Percentiles rank a stretch among this genome's conserved stretches.
phyloP scores from a whole-genome alignment of 345 rosid species.

The Geranium rotundifolium region DNA sequence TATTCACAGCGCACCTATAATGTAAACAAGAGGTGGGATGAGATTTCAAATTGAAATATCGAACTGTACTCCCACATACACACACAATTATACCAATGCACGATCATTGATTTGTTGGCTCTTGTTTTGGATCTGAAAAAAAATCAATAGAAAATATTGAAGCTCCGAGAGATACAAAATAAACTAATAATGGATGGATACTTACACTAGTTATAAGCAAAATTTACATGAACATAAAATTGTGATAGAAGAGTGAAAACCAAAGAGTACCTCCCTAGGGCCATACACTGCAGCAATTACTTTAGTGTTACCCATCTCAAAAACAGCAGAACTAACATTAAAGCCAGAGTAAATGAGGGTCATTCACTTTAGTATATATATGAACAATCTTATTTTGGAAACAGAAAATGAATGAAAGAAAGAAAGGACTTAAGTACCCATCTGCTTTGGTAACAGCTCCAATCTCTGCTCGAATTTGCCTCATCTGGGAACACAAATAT shows the following conservation, averaged over 20 bases:
- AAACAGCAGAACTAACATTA: slow-evolving; percentile 58
- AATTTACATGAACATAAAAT: not conserved
- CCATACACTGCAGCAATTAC: slow-evolving; percentile 95
- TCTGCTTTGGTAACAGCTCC: slow-evolving; percentile 71
- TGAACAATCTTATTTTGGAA: not conserved
- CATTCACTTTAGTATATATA: not conserved
- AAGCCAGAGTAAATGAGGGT: not conserved
- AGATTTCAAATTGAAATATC: not conserved
- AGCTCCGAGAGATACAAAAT: not conserved
- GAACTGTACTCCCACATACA: not conserved
- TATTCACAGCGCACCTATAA: slow-evolving; percentile 77
- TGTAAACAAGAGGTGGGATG: not conserved
- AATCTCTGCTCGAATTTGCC: slow-evolving; percentile 81
- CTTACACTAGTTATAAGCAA: not conserved
- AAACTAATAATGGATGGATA: not conserved
- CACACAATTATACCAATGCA: slow-evolving; percentile 44
- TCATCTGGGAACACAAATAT: slow-evolving; percentile 37
- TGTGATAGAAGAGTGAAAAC: not conserved
- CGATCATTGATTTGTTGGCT: slow-evolving; percentile 57
- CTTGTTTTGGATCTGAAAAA: slow-evolving; percentile 60
- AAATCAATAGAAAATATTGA: not conserved
- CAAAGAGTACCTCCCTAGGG: slow-evolving; percentile 67
- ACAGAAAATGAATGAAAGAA: not conserved
- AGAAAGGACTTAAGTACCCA: slow-evolving; percentile 32
- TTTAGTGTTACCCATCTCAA: slow-evolving; percentile 95